Conservation (phyloP, 2,329 filamentous ascomycete genomes). For the Pseudogymnoascus sp. region DNA sequence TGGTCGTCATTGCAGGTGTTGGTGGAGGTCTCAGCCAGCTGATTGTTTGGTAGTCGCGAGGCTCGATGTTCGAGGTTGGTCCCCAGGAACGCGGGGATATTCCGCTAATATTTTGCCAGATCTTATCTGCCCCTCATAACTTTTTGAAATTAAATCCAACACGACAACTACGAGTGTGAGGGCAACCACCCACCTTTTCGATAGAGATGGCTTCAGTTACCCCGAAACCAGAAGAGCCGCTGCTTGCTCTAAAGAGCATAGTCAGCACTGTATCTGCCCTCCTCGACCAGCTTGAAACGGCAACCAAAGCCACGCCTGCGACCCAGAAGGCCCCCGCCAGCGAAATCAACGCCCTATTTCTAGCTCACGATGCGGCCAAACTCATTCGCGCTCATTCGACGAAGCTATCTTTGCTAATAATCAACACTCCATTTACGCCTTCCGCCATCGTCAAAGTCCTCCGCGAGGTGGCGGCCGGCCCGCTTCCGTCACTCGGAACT, state of each 20-base stretch:
- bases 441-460: conserved; percentile 66
- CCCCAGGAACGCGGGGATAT: not conserved
- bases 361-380: conserved; percentile 64
- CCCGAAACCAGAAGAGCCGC: not conserved
- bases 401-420: conserved; percentile 77
- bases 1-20: conserved; percentile 4
- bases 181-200: not conserved
- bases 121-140: conserved; percentile 8
- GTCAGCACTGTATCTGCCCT: conserved; percentile 20
- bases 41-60: not conserved
- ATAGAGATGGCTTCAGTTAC: not conserved
- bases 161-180: conserved; percentile 1
- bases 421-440: conserved; percentile 80
- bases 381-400: conserved; percentile 77
- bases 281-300: conserved; percentile 22
- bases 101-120: conserved; percentile 9
- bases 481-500: conserved; percentile 68
- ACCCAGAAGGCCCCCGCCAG: conserved; percentile 12
- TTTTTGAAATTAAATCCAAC: not conserved
- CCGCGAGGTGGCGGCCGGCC: conserved; percentile 61
- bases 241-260: conserved; percentile 13
- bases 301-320: conserved; percentile 13
- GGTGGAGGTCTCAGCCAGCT: not conserved
- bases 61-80: not conserved
- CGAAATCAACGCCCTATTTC: conserved; percentile 50